Evolutionary conservation across 805 yeast species (phyloP), one percentile per base, ranked within the genome.

Genomic region (Nakazawaea anatomiae): DNA sequence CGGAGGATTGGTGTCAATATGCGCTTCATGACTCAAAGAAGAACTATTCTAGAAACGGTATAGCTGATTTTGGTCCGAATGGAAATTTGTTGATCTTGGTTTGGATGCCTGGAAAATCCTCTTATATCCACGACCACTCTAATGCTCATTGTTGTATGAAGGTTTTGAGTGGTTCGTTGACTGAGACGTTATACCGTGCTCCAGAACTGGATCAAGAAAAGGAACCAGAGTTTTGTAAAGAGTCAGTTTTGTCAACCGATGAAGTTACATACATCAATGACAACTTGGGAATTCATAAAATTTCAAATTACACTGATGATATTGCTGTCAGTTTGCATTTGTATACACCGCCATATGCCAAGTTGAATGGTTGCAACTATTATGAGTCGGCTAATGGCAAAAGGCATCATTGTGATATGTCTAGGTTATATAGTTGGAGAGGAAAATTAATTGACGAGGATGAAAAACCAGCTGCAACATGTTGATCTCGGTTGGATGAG

Each of bases 81-180:
- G 96, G 88, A 41, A 83, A 85, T 58, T 68, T 85, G 51, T 71
- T 85, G 48, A 66, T 85, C 12, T 65, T 85, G 47, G 89, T 84
- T 25, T 85, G 92, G 92, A 74, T 76, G 48, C 89, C 90, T 1
- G 80, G 81, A 6, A 73, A 74, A 58, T 73, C 81, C 29, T 79
- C 87, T 27, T 75, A 79, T 46, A 80, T 85, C 54, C 92, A 85
- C 62, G 89, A 84, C 64, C 92, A 85, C 58, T 87, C 89, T 25
- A 73, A 77, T 50, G 89, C 90, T 10, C 89, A 85, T 66, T 85
- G 92, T 65, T 75, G 84, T 54, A 84, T 85, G 82, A 85, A 85
- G 64, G 71, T 85, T 43, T 69, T 85, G 54, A 70, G 76, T 57
- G 91, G 91, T 6, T 63, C 67, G 32, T 69, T 85, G 46, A 66